Evolutionary conservation across 139 green algal species (phyloP).

Genomic region (Desmodesmus armatus): DNA sequence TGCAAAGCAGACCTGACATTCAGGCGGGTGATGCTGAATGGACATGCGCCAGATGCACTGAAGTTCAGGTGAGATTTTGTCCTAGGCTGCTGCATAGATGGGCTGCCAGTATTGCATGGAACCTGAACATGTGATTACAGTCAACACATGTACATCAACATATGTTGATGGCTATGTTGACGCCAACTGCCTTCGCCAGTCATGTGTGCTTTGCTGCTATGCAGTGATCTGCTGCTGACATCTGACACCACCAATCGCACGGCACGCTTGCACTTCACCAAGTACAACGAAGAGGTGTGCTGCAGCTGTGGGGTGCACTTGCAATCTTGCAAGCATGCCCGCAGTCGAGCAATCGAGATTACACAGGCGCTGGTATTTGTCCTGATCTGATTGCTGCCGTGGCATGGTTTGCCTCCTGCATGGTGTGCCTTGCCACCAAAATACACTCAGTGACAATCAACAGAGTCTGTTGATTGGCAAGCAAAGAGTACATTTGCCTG

Average conservation of each 20-base stretch:
- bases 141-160: not conserved
- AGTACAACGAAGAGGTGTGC: constrained; percentile 59
- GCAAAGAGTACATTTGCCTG: too few relatives aligned
- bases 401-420: not conserved
- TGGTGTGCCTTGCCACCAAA: too few relatives aligned
- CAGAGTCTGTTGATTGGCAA: too few relatives aligned
- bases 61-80: constrained; percentile 12
- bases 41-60: constrained; percentile 26
- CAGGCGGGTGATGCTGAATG: constrained; percentile 62
- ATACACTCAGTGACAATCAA: too few relatives aligned
- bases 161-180: not conserved
- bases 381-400: not conserved
- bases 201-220: not conserved
- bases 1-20: constrained; percentile 50
- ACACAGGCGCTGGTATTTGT: not conserved
- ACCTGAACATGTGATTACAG: too few relatives aligned
- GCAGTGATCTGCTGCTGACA: constrained; percentile 25
- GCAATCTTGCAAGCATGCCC: not conserved
- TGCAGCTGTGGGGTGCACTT: too few relatives aligned
- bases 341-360: not conserved
- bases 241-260: constrained; percentile 42
- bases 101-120: not conserved
- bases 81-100: too few relatives aligned
- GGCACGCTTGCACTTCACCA: constrained; percentile 45
- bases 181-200: too few relatives aligned